These are phyloP conservation scores for Yamadazyma philogaea DNA, from an alignment of 805 yeast species.

Conservation along the genomic window DNA sequence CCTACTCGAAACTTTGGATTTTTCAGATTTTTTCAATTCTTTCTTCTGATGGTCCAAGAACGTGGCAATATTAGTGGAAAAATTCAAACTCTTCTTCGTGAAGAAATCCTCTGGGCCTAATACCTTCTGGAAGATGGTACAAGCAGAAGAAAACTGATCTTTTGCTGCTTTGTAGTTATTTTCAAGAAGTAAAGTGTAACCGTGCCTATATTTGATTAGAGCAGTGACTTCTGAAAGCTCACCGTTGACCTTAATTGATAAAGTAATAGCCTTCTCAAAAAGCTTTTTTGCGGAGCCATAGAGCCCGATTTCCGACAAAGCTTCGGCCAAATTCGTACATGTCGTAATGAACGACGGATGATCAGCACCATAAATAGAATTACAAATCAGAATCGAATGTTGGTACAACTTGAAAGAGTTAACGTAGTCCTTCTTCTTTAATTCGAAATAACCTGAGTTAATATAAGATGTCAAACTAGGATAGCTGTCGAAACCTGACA, in stretches of 20 bases:
- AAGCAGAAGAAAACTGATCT: conserved; percentile 54
- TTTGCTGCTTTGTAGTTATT: conserved; percentile 56
- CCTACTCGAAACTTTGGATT: conserved; percentile 10
- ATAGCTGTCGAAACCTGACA: conserved; percentile 73
- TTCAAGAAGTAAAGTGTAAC: conserved; percentile 45
- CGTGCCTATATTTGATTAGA: conserved; percentile 59
- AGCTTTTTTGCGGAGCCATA: conserved; percentile 49
- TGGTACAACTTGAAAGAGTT: conserved; percentile 62
- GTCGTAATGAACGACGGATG: conserved; percentile 74
- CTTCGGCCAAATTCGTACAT: conserved; percentile 56
- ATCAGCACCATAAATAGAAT: conserved; percentile 51
- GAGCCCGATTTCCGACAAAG: conserved; percentile 53
- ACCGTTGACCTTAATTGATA: conserved; percentile 55
- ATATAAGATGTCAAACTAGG: conserved; percentile 70
- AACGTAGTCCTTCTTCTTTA: conserved; percentile 51
- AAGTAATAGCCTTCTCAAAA: conserved; percentile 49
- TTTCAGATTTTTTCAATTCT: conserved; percentile 11
- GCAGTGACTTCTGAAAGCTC: conserved; percentile 60
- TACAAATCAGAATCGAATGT: conserved; percentile 60
- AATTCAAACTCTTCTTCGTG: conserved; percentile 64
- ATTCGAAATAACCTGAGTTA: conserved; percentile 73
- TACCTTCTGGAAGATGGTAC: conserved; percentile 50
- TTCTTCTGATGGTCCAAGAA: conserved; percentile 44
- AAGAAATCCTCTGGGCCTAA: conserved; percentile 67
- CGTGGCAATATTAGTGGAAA: conserved; percentile 57